phyloP scores from a whole-genome alignment of 108 stramenopile species.

The Skeletonema menzelii region DNA sequence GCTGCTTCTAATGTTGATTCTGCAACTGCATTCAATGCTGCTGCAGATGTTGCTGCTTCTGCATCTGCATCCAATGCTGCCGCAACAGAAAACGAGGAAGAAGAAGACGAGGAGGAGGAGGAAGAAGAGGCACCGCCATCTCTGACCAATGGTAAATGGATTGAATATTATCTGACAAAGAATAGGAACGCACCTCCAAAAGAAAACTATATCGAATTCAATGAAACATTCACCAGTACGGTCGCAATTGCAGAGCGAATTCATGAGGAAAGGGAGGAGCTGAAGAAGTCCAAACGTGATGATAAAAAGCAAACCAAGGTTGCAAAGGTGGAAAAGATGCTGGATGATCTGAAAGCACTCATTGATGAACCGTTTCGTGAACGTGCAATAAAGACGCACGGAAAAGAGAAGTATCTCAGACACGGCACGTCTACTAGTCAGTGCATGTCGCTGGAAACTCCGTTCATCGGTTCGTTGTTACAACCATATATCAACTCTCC shows the following conservation, averaged over 20 bases:
- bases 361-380: constrained; percentile 18
- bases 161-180: constrained; percentile 6
- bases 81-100: not conserved
- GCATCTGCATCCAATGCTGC: not conserved
- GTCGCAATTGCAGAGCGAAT: not conserved
- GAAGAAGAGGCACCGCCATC: not conserved
- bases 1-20: not conserved
- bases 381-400: not conserved
- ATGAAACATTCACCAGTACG: not conserved
- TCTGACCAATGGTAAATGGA: not conserved
- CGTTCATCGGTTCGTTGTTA: constrained; percentile 5
- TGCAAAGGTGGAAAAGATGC: constrained; percentile 6
- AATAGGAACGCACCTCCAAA: constrained; percentile 3
- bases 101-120: not conserved
- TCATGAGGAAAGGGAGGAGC: not conserved
- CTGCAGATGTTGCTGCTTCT: not conserved
- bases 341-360: constrained; percentile 7
- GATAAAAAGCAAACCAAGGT: constrained; percentile 10
- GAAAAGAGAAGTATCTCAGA: not conserved
- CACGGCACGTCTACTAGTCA: not conserved
- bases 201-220: constrained; percentile 9
- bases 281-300: not conserved
- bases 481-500: constrained; percentile 17
- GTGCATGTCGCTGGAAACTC: not conserved
- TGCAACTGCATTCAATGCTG: not conserved